Evolutionary conservation across 1,139 yeast species (phyloP), one percentile per base, ranked within the genome.

Genomic region (Geotrichum cucujoidarum): DNA sequence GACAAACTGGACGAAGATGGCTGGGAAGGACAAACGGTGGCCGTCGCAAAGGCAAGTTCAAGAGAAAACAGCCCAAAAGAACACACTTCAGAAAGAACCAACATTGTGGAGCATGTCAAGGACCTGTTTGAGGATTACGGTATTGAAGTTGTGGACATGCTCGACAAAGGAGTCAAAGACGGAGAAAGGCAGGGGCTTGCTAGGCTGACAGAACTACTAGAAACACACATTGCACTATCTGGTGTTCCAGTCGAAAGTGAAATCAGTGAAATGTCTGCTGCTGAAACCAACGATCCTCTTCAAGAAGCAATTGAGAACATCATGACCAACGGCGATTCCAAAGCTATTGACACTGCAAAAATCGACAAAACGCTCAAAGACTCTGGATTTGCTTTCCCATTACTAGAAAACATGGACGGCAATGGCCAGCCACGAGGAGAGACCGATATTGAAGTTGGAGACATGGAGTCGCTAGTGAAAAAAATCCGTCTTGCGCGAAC

Each of bases 161-260:
- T 39, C 17, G 47, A 48, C 33, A 22, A 48, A 5, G 54, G 57
- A 18, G 20, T 29, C 14, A 40, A 33, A 14, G 42, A 48, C 14
- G 51, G 52, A 3, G 52, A 49, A 20, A 31, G 38, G 13, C 47
- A 35, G 7, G 68, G 67, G 1, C 38, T 55, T 3, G 58, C 50
- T 13, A 46, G 68, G 20, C 40, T 65, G 4, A 51, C 45, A 30
- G 65, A 64, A 42, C 64, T 62, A 0, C 43, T 64, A 13, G 67
- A 62, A 32, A 52, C 61, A 7, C 53, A 44, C 43, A 40, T 48
- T 18, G 48, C 51, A 4, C 39, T 48, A 1, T 37, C 52, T n/a
- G 46, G 47, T 3, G 29, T 43, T n/a, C 52, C 41, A 14, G 52
- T 21, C 8, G 54, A 47, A 17, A 50, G 45, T 13, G 49, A 40